Evolutionary conservation across 805 yeast species (phyloP), one percentile per base, ranked within the genome.

Genomic region (Zygoascus ofunaensis): DNA sequence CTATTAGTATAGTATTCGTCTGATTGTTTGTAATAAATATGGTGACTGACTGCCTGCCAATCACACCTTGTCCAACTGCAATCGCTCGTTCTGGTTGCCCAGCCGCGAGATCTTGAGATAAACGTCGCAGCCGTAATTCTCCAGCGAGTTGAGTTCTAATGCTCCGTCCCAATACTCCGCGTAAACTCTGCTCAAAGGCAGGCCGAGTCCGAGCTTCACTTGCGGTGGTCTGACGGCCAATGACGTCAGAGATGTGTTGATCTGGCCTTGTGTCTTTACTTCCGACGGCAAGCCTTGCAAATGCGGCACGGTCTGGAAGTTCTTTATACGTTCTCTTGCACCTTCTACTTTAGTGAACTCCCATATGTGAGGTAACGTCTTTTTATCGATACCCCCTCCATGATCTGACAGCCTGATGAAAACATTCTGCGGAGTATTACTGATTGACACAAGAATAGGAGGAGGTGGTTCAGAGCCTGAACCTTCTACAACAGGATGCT

Each of bases 121-220:
- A 0, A 90, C 87, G 58, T 90, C 98, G 32, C 92, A 79, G 2
- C 98, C 98, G 54, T 82, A 86, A 2, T 96, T 97, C 48, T 87
- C 90, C 42, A 90, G 66, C 0, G 94, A 81, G 53, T 80, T 80
- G 72, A 90, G 76, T 47, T 79, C 80, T 41, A 90, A 63, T 42
- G 82, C 84, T 4, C 97, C 97, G 54, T 89, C 92, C 97, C 97
- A 90, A 62, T 90, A 90, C 55, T 90, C 97, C 0, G 95, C 86
- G 58, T 90, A 90, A 0, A 89, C 86, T 53, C 85, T 80, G 56
- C 95, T 83, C 82, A 90, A 79, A 0, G 97, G 96, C 48, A 90
- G 67, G 0, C 97, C 95, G 47, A 90, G 72, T 0, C 97, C 97
- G 23, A 90, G 64, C 42, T 82, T 83, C 54, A 74, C 74, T 47